Evolutionary conservation across 73 alveolate genomes (phyloP), one percentile per base, ranked within the genome.

Genomic region (Paramecium octaurelia): DNA sequence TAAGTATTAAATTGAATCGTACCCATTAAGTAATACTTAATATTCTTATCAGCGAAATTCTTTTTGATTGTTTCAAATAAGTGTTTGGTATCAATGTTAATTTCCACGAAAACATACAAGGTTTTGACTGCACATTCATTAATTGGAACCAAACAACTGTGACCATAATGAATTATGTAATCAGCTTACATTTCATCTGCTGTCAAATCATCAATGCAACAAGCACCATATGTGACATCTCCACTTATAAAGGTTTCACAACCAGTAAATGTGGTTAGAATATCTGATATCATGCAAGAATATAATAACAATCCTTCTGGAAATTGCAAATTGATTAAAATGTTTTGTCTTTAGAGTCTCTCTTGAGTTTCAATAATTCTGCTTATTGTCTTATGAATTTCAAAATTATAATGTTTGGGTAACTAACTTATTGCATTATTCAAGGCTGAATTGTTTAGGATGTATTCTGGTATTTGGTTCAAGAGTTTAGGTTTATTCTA

Each of bases 141-240:
- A 4, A 97, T 96, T 0, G 99, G 99, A 9, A 96, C 95, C 83
- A 97, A 92, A 92, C 99, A 98, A 85, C 98, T 94, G 92, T 98
- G 99, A 44, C 93, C 99, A 95, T 99, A 99, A 95, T 99, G 99
- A 31, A 99, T 97, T 93, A 99, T 92, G 83, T 98, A 98, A 87
- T 99, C 99, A 90, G 97, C 95, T 20, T 96, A 98, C 88, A 98
- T 92, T 35, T 97, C 99, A 58, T 93, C 93, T 27, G 99, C 98
- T 4, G 98, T 99, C 50, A 98, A 92, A 94, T 99, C 99, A 93
- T 98, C 99, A 29, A 99, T 96, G 92, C 99, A 99, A 91, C 99
- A 99, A 12, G 99, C 99, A 7, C 99, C 99, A 94, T 98, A 99
- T 8, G 99, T 98, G 0, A 98, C 99, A 91, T 99, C 99, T 7